phyloP scores from a whole-genome alignment of 2,329 filamentous ascomycete genomes.

The Aspergillus pseudoviridinutans region DNA sequence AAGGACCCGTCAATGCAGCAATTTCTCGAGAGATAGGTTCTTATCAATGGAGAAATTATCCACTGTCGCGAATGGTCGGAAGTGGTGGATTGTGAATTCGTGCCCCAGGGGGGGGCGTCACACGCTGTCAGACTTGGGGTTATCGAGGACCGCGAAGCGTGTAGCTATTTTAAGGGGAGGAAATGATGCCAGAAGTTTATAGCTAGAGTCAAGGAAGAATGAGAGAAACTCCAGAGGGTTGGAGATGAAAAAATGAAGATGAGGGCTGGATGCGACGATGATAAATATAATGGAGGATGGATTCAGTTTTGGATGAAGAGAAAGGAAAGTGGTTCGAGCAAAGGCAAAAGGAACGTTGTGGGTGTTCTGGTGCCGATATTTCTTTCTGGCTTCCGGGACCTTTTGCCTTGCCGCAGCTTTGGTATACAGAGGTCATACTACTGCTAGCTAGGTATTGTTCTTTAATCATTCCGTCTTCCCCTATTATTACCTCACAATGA shows the following conservation, averaged over 20 bases:
- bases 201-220: slow-evolving; percentile 4
- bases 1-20: background rate
- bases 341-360: background rate
- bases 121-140: background rate
- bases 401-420: background rate
- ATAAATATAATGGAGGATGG: background rate
- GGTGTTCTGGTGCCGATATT: background rate
- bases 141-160: background rate
- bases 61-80: background rate
- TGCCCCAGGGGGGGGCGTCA: background rate
- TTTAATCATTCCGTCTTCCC: background rate
- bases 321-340: background rate
- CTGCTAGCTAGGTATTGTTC: background rate
- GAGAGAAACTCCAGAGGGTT: background rate
- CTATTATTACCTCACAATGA: background rate
- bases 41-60: background rate
- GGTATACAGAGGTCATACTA: background rate
- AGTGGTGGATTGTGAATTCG: background rate
- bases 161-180: background rate
- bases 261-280: background rate
- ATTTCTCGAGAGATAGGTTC: background rate
- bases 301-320: slow-evolving; percentile 1
- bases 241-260: background rate
- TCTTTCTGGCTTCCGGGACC: background rate
- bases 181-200: slow-evolving; percentile 5